Conservation (phyloP, 176 grass and related monocot species). For the Aegilops tauschii region DNA sequence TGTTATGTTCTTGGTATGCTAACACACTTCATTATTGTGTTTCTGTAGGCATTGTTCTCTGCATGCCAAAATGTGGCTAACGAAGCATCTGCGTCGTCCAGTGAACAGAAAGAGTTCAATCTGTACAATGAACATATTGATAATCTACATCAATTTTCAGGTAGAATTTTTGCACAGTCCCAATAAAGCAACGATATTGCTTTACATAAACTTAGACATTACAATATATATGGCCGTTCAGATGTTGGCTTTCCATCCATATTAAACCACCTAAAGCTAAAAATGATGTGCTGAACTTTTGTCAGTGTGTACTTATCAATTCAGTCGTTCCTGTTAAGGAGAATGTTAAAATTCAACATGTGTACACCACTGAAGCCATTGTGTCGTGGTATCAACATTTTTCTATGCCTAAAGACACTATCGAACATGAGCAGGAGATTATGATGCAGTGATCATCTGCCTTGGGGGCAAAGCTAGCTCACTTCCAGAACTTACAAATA, state of each 20-base stretch:
- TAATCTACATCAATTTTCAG: constrained; percentile 61
- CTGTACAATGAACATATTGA: constrained; percentile 54
- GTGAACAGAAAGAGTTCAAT: constrained; percentile 45
- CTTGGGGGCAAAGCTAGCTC: constrained; percentile 67
- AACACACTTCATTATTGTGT: not conserved
- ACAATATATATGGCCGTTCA: not conserved
- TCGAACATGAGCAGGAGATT: constrained; percentile 57
- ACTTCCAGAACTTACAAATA: constrained; percentile 80
- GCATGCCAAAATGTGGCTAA: constrained; percentile 70
- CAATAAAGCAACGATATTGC: not conserved
- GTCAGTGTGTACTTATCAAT: not conserved
- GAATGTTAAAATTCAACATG: not conserved
- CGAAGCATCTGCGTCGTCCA: constrained; percentile 28
- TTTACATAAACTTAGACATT: not conserved
- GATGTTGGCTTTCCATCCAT: not conserved
- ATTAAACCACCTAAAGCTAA: not conserved
- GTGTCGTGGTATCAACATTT: not conserved
- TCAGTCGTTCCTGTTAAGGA: not conserved
- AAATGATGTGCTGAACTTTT: no score
- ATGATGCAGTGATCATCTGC: constrained; percentile 85
- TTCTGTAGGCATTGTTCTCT: constrained; percentile 66
- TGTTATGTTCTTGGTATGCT: not conserved
- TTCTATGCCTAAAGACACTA: not conserved
- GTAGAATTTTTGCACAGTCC: not conserved
- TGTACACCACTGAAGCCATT: not conserved